Percentiles rank a stretch among this genome's conserved stretches.
phyloP scores from a whole-genome alignment of 306 rosid species.

The Hippophae rhamnoides region DNA sequence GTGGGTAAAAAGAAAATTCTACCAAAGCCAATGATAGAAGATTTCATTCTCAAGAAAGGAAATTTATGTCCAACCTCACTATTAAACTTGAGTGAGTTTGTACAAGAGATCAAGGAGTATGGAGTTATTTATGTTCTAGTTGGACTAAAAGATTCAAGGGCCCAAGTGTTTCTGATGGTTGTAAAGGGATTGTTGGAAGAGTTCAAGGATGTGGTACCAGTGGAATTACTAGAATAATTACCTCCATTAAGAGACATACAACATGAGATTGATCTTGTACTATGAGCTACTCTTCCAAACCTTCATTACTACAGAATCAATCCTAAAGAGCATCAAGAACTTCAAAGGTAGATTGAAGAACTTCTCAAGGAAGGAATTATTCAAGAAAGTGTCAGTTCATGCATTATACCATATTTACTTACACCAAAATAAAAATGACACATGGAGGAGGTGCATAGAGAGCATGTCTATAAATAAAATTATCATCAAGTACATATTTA shows the following conservation, averaged over 20 bases:
- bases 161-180: too few relatives aligned
- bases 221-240: not conserved
- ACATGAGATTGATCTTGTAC: not conserved
- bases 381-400: not conserved
- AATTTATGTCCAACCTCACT: too few relatives aligned
- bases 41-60: too few relatives aligned
- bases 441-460: not conserved
- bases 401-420: not conserved
- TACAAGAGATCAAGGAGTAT: too few relatives aligned
- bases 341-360: not conserved
- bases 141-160: too few relatives aligned
- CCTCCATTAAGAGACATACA: not conserved
- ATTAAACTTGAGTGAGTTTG: too few relatives aligned
- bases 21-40: too few relatives aligned
- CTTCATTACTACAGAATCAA: not conserved
- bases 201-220: not conserved
- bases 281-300: not conserved
- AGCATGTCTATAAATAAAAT: not conserved
- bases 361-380: not conserved
- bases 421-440: not conserved
- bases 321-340: not conserved
- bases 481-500: not conserved
- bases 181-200: too few relatives aligned
- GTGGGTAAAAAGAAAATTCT: too few relatives aligned
- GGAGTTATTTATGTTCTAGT: too few relatives aligned